phyloP scores from a whole-genome alignment of 345 rosid genomes.

The Gossypium sturtianum region DNA sequence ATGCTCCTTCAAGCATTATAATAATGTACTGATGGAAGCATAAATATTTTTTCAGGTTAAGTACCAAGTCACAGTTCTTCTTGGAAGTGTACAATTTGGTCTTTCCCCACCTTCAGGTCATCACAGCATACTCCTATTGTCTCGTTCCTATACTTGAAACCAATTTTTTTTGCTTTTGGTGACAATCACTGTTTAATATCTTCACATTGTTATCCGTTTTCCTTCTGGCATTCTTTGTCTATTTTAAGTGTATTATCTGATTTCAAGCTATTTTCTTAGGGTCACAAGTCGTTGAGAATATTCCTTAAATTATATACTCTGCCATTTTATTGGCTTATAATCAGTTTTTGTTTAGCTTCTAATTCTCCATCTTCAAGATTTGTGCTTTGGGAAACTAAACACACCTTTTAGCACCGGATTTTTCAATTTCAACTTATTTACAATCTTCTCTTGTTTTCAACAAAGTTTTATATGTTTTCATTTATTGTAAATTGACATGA shows the following conservation, averaged over 20 bases:
- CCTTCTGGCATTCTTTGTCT: neutral
- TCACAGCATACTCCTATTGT: neutral
- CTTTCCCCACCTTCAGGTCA: constrained; percentile 13
- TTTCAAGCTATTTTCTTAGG: neutral
- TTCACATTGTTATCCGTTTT: neutral
- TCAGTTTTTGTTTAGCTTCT: neutral
- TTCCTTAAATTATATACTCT: neutral
- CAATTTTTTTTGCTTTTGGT: neutral
- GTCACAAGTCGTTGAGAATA: neutral
- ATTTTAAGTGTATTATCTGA: neutral
- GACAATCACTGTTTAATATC: neutral
- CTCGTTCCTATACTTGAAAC: neutral
- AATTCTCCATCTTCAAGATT: neutral
- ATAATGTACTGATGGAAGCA: neutral
- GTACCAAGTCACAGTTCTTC: constrained; percentile 5
- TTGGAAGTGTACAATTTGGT: constrained; percentile 9
- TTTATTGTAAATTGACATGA: neutral
- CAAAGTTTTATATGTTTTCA: neutral
- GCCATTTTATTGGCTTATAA: neutral
- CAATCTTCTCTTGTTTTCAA: neutral
- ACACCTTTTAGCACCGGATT: neutral
- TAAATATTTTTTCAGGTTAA: constrained; percentile 3
- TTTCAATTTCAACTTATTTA: no score
- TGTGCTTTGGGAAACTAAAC: neutral
- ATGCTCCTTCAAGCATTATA: neutral